phyloP scores from a whole-genome alignment of 148 eudicot genomes.

The Rhododendron simsii region DNA sequence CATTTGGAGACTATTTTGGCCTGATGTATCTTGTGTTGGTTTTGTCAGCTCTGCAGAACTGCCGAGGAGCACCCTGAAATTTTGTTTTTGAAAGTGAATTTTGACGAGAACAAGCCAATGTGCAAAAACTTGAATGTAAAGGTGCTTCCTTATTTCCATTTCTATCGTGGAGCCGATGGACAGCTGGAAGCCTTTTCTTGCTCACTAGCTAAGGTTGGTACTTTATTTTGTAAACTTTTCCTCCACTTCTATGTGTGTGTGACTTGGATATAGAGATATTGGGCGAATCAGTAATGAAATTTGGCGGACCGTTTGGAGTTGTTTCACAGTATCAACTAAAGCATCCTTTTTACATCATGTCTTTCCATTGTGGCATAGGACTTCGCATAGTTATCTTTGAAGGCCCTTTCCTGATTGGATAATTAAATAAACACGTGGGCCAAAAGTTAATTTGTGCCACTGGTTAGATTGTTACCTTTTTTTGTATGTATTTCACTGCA shows the following conservation, averaged over 20 bases:
- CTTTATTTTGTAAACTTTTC: background rate
- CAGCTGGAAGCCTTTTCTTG: conserved; percentile 88
- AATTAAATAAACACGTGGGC: background rate
- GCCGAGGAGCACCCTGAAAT: conserved; percentile 86
- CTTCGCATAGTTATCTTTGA: background rate
- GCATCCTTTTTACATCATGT: background rate
- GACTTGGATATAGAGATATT: background rate
- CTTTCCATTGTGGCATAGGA: background rate
- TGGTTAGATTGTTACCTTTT: background rate
- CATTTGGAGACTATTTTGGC: background rate
- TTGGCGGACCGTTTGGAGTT: conserved; percentile 1
- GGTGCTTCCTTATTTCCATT: conserved; percentile 96
- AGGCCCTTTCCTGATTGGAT: background rate
- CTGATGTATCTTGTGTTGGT: conserved; percentile 21
- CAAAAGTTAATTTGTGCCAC: background rate
- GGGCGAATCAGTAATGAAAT: background rate
- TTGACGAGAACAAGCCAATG: conserved; percentile 96
- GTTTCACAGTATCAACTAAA: background rate
- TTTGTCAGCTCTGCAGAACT: conserved; percentile 75
- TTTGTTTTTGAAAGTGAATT: conserved; percentile 87
- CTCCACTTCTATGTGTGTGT: background rate
- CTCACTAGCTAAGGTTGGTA: conserved; percentile 83
- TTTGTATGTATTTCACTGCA: background rate
- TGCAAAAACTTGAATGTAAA: conserved; percentile 93
- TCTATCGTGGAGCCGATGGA: conserved; percentile 93